phyloP scores from a whole-genome alignment of 495 filamentous ascomycete species.

The Bacidia gigantensis region DNA sequence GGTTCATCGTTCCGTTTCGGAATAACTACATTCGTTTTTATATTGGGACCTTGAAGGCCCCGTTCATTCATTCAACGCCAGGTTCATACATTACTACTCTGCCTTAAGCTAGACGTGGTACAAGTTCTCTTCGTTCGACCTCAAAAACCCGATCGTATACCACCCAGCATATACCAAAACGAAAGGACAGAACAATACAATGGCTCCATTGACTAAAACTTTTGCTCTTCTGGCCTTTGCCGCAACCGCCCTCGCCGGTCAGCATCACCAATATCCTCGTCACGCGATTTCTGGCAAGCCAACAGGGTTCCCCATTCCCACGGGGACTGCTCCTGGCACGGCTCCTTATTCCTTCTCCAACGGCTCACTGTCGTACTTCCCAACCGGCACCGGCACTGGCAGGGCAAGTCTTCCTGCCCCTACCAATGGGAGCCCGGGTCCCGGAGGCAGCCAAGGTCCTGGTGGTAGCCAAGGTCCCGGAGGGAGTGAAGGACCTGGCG shows the following conservation, averaged over 20 bases:
- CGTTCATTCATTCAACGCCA: neutral
- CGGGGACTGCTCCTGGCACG: neutral
- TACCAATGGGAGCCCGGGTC: neutral
- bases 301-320: slow-evolving; percentile 1
- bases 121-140: neutral
- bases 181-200: slow-evolving; percentile 2
- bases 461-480: neutral
- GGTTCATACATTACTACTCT: slow-evolving; percentile 1
- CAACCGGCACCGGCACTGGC: slow-evolving; percentile 6
- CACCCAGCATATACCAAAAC: neutral
- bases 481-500: neutral
- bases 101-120: neutral
- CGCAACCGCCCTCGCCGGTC: slow-evolving; percentile 5
- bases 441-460: too few relatives aligned
- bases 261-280: neutral
- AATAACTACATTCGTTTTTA: neutral
- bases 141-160: neutral
- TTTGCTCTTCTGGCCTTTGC: slow-evolving; percentile 1
- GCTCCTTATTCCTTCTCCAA: slow-evolving; percentile 9
- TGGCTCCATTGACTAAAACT: neutral
- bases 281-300: neutral
- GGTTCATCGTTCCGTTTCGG: too few relatives aligned
- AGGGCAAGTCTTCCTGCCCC: neutral
- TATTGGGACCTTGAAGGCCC: neutral
- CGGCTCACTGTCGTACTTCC: neutral